These are phyloP conservation scores for Apiospora pterosperma DNA, from an alignment of 2,329 filamentous ascomycete genomes.

Conservation along the genomic window DNA sequence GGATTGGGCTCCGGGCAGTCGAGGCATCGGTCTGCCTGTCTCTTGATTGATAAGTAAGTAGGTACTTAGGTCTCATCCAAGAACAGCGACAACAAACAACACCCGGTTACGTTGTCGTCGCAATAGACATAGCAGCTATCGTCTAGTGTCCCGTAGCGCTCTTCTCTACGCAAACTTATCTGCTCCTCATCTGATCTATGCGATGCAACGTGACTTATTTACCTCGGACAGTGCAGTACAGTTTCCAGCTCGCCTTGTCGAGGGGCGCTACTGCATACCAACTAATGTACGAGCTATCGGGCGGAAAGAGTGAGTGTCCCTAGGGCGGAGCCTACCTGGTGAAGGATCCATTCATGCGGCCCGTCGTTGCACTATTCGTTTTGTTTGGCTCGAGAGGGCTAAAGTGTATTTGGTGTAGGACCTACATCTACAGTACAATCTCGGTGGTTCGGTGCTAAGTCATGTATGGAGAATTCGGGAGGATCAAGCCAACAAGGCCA, in stretches of 20 bases:
- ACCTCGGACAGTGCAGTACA: neutral
- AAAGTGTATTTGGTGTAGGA: neutral
- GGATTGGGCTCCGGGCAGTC: too few species aligned
- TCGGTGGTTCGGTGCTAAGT: neutral
- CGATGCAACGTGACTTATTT: neutral
- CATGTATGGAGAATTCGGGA: neutral
- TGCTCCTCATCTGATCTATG: neutral
- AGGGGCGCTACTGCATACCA: neutral
- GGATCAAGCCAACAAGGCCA: neutral
- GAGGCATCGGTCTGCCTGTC: too few species aligned
- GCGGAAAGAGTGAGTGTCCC: neutral
- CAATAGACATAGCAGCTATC: neutral
- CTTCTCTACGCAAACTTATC: neutral
- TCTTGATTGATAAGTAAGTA: too few species aligned
- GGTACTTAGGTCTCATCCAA: neutral
- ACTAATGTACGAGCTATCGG: neutral
- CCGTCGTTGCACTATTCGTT: neutral
- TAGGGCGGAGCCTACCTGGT: neutral
- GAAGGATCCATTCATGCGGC: neutral
- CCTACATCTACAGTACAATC: neutral
- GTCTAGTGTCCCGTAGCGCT: neutral
- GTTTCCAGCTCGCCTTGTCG: neutral
- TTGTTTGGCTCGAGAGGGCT: neutral
- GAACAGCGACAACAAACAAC: neutral
- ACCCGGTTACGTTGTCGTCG: neutral